Percentiles rank a stretch among this genome's conserved stretches.
These are phyloP conservation scores for Boletales sp. DNA, from an alignment of 768 basidiomycete species.

Conservation along the genomic window DNA sequence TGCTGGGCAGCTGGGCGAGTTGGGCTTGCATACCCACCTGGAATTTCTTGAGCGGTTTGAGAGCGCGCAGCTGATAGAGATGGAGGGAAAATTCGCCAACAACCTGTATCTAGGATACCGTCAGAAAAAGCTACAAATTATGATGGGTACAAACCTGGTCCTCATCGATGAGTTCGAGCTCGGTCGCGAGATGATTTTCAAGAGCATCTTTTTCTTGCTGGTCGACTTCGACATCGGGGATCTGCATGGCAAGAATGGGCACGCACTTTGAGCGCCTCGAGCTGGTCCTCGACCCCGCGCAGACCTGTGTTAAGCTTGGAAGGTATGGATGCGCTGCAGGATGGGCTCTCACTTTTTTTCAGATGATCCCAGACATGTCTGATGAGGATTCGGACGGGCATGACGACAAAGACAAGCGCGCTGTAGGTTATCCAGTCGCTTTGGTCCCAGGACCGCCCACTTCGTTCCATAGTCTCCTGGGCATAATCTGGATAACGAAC, in stretches of 20 bases:
- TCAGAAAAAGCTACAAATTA: no score
- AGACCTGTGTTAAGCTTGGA: constrained; percentile 86
- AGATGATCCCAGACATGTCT: no score
- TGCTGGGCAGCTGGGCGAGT: constrained; percentile 46
- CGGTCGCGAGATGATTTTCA: constrained; percentile 84
- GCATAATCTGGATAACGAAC: no score
- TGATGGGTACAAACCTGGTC: constrained; percentile 43
- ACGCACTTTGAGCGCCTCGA: constrained; percentile 68
- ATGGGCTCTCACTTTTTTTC: no score
- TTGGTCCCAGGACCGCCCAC: no score
- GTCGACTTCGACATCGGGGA: neutral
- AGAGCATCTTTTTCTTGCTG: constrained; percentile 95
- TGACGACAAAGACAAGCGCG: no score
- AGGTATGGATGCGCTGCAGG: constrained; percentile 84
- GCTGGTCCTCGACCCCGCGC: constrained; percentile 64
- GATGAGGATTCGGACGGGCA: no score
- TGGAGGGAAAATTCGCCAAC: constrained; percentile 89
- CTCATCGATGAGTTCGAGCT: constrained; percentile 88
- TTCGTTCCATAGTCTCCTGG: no score
- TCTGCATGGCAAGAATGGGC: neutral
- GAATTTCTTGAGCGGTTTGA: constrained; percentile 69
- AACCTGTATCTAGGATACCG: constrained; percentile 62
- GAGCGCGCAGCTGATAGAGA: constrained; percentile 63
- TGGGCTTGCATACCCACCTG: constrained; percentile 55
- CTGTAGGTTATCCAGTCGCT: no score